A percentile compares a stretch with the other conserved stretches of the same genome.
Conservation (phyloP, 1,139 yeast genomes). For the Suhomyces bolitotheri region DNA sequence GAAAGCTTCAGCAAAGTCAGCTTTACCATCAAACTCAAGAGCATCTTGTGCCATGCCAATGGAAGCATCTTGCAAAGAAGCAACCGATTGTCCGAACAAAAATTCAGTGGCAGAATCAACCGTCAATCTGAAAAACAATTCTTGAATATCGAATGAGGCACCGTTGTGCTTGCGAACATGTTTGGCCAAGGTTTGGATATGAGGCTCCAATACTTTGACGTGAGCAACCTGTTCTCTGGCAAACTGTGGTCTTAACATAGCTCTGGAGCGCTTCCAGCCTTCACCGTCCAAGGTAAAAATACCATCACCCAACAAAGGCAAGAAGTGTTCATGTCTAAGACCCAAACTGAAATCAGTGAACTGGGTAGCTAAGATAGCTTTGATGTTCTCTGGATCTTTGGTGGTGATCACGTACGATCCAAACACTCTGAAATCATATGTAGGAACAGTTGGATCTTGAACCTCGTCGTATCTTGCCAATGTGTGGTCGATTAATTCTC, state of each 20-base stretch:
- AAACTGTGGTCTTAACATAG: constrained; percentile 61
- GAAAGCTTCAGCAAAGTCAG: constrained; percentile 32
- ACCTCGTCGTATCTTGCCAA: constrained; percentile 7
- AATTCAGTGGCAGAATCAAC: constrained; percentile 46
- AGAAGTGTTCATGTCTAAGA: constrained; percentile 42
- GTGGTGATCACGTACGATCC: constrained; percentile 20
- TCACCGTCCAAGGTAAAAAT: constrained; percentile 57
- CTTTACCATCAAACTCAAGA: constrained; percentile 27
- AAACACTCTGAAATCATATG: constrained; percentile 18
- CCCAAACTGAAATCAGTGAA: constrained; percentile 57
- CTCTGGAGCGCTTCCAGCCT: constrained; percentile 60
- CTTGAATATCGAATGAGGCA: constrained; percentile 35
- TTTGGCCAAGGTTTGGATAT: constrained; percentile 38
- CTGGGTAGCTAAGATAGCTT: constrained; percentile 44
- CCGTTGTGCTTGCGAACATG: constrained; percentile 29
- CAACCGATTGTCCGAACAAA: constrained; percentile 40
- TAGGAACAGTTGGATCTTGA: constrained; percentile 11
- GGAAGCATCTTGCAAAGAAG: constrained; percentile 30
- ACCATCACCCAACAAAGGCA: constrained; percentile 55
- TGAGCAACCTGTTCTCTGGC: constrained; percentile 56
- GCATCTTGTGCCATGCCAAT: constrained; percentile 19
- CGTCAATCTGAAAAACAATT: constrained; percentile 38
- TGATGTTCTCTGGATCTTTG: constrained; percentile 30
- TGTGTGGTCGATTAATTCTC: constrained; percentile 16
- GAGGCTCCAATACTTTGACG: constrained; percentile 49